phyloP scores from a whole-genome alignment of 1,139 yeast genomes.

The Yamadazyma dendronema region DNA sequence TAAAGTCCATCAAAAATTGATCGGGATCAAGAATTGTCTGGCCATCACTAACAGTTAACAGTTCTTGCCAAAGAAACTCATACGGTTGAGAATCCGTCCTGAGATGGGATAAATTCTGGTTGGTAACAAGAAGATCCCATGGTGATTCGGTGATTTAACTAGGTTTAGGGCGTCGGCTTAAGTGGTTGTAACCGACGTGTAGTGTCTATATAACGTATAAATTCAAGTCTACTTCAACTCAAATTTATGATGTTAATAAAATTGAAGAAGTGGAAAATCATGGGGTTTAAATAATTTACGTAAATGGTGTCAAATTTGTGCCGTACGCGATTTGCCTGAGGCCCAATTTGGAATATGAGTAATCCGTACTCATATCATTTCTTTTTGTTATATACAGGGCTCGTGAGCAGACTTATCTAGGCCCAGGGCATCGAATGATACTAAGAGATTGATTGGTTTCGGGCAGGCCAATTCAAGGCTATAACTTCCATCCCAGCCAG shows the following conservation, averaged over 20 bases:
- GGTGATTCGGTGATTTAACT: constrained; percentile 1
- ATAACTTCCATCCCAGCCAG: too few relatives aligned
- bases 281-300: not conserved
- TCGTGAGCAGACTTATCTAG: not conserved
- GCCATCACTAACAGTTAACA: not conserved
- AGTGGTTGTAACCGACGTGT: constrained; percentile 2
- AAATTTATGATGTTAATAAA: too few relatives aligned
- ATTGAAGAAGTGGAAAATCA: not conserved
- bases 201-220: too few relatives aligned
- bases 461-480: too few relatives aligned
- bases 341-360: constrained; percentile 7
- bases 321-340: too few relatives aligned
- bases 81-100: not conserved
- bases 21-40: not conserved
- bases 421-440: not conserved
- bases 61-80: constrained; percentile 5
- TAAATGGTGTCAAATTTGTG: too few relatives aligned
- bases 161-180: constrained; percentile 3
- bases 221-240: too few relatives aligned
- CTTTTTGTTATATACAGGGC: not conserved
- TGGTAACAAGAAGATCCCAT: constrained; percentile 5
- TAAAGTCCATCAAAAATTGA: not conserved
- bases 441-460: too few relatives aligned
- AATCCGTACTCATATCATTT: constrained; percentile 1
- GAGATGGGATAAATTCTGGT: constrained; percentile 3